Conservation (phyloP, 257 asterid species). For the Jasminum sambac region DNA sequence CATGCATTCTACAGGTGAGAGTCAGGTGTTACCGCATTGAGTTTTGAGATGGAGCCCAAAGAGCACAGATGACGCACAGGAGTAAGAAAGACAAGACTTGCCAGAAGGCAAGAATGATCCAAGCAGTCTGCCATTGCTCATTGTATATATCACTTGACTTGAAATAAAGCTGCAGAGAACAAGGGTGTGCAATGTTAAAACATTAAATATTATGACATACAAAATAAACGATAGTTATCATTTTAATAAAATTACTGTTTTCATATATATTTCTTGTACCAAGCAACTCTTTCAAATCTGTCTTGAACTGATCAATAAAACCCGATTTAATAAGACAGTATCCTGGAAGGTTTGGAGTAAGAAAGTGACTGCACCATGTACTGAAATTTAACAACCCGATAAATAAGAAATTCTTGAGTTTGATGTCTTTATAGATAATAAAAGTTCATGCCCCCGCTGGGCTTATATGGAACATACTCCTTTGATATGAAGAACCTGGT, state of each 20-base stretch:
- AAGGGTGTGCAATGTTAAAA: constrained; percentile 13
- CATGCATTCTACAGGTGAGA: constrained; percentile 11
- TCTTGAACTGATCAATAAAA: not conserved
- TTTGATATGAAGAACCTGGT: not conserved
- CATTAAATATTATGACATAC: constrained; percentile 16
- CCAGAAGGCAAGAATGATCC: constrained; percentile 99
- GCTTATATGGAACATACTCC: not conserved
- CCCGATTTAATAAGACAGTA: not conserved
- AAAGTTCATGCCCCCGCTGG: not conserved
- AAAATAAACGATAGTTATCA: not conserved
- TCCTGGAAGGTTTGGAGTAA: not conserved
- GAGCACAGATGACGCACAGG: constrained; percentile 86
- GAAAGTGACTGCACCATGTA: not conserved
- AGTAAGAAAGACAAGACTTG: constrained; percentile 88
- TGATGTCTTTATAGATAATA: not conserved
- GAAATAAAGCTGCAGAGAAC: constrained; percentile 77
- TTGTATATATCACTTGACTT: constrained; percentile 84
- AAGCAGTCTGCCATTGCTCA: constrained; percentile 93
- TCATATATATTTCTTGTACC: not conserved
- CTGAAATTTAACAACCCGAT: not conserved
- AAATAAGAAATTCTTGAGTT: not conserved
- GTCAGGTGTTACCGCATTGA: constrained; percentile 62
- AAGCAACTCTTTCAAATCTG: not conserved
- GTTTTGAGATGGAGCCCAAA: constrained; percentile 96
- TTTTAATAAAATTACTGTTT: not conserved